A percentile compares a stretch with the other conserved stretches of the same genome.
phyloP scores from a whole-genome alignment of 75 land plant genomes.

The Azolla pinnata region DNA sequence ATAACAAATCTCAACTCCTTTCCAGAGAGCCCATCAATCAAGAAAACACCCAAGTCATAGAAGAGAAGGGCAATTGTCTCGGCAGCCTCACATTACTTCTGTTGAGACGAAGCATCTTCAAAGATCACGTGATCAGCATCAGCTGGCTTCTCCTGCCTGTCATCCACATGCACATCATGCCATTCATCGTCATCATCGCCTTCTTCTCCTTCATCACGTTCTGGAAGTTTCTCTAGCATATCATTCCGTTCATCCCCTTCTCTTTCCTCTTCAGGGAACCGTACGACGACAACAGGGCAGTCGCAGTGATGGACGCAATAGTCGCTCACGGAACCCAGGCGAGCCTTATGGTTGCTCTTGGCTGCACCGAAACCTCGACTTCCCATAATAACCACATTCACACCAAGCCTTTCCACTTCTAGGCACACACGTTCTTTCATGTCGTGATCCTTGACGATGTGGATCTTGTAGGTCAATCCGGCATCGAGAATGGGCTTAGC shows the following conservation, averaged over 20 bases:
- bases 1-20: too few relatives aligned
- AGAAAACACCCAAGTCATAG: too few relatives aligned
- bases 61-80: too few relatives aligned
- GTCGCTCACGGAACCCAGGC: constrained; percentile 73
- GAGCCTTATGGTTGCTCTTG: constrained; percentile 42
- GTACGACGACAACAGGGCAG: constrained; percentile 70
- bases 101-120: too few relatives aligned
- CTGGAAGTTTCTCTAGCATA: too few relatives aligned
- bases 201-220: too few relatives aligned
- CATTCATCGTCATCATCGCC: too few relatives aligned
- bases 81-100: too few relatives aligned
- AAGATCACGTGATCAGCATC: too few relatives aligned
- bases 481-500: constrained; percentile 62
- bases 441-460: constrained; percentile 85
- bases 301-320: constrained; percentile 77
- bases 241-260: constrained; percentile 19
- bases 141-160: too few relatives aligned
- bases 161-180: too few relatives aligned
- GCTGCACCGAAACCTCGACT: constrained; percentile 70
- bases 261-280: constrained; percentile 46
- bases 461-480: constrained; percentile 57
- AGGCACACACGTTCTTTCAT: constrained; percentile 79
- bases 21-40: too few relatives aligned
- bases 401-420: constrained; percentile 60
- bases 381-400: constrained; percentile 69